Evolutionary conservation across 176 grass and related monocot genomes (phyloP).

Genomic region (bread wheat (Triticum aestivum)): IWGSC_CS_RefSeq_v2.1 NC_057813.1:136969937-136970436

Average conservation of each 20-base stretch:
- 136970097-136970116: background rate
- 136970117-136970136: background rate
- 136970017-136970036: background rate
- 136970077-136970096: background rate
- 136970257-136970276: conserved; percentile 21
- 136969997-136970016: background rate
- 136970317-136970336: background rate
- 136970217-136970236: background rate
- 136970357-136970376: background rate
- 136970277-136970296: background rate
- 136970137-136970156: background rate
- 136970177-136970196: background rate
- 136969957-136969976: background rate
- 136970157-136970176: background rate
- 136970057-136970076: background rate
- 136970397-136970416: background rate
- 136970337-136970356: background rate
- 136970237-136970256: background rate
- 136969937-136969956: background rate
- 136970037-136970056: background rate
- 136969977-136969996: background rate
- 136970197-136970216: background rate
- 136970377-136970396: background rate
- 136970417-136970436: background rate
- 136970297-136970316: background rate